phyloP scores from a whole-genome alignment of 768 basidiomycete species.

The Sporobolomyces roseus region DNA sequence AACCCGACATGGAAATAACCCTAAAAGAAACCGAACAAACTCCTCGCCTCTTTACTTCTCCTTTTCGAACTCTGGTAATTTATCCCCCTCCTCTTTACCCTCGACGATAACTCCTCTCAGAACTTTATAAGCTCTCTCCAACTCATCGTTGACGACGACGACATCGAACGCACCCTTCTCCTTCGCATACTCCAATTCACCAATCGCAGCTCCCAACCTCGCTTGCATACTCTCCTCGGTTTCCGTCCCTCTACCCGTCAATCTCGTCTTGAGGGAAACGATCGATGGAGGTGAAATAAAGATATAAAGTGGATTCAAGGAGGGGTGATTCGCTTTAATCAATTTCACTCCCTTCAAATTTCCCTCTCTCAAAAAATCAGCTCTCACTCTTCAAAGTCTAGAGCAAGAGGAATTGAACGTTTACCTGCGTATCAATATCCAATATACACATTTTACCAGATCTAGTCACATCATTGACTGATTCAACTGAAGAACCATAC shows the following conservation, averaged over 20 bases:
- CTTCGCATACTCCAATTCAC: slow-evolving; percentile 79
- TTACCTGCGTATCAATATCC: slow-evolving; percentile 92
- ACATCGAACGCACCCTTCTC: slow-evolving; percentile 65
- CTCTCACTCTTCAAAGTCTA: background rate
- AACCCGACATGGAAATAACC: too few species aligned
- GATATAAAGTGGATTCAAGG: slow-evolving; percentile 77
- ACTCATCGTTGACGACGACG: slow-evolving; percentile 83
- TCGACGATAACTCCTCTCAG: slow-evolving; percentile 75
- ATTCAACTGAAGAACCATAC: slow-evolving; percentile 84
- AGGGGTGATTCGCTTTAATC: slow-evolving; percentile 66
- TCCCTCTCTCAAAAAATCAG: background rate
- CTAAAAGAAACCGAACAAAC: too few species aligned
- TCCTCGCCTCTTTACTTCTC: too few species aligned
- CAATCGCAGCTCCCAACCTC: slow-evolving; percentile 70
- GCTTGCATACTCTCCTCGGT: slow-evolving; percentile 65
- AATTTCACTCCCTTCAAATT: slow-evolving; percentile 74
- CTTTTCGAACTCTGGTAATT: slow-evolving; percentile 55
- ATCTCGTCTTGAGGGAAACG: slow-evolving; percentile 63
- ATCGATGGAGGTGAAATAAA: slow-evolving; percentile 88
- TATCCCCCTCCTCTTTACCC: slow-evolving; percentile 60
- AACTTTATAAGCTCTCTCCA: slow-evolving; percentile 74
- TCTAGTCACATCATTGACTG: slow-evolving; percentile 62
- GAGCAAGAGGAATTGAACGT: slow-evolving; percentile 39
- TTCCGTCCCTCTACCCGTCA: slow-evolving; percentile 80
- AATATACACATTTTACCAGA: slow-evolving; percentile 83